Percentiles rank a stretch among this genome's conserved stretches.
phyloP scores from a whole-genome alignment of 306 rosid genomes.

The Lathyrus sativus region DNA sequence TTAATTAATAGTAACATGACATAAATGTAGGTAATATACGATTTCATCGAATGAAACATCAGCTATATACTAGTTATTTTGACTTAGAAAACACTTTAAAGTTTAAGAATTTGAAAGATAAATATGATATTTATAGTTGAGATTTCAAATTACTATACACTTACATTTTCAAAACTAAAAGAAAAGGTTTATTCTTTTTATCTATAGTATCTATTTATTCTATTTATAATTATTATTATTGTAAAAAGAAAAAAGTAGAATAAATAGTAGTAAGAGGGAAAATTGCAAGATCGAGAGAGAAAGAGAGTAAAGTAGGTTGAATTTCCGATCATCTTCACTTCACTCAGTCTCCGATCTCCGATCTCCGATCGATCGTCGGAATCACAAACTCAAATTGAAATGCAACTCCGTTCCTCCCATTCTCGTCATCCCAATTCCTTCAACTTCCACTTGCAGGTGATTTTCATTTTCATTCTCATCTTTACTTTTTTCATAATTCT shows the following conservation, averaged over 20 bases:
- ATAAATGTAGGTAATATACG: too few relatives aligned
- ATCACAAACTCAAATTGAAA: slow-evolving; percentile 25
- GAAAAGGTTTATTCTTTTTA: too few relatives aligned
- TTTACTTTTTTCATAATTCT: not conserved
- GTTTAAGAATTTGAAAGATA: too few relatives aligned
- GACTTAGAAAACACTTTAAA: too few relatives aligned
- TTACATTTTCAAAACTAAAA: too few relatives aligned
- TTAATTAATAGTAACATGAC: too few relatives aligned
- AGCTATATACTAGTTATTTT: too few relatives aligned
- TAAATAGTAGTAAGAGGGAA: not conserved
- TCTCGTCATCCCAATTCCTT: slow-evolving; percentile 40
- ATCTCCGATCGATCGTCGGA: slow-evolving; percentile 27
- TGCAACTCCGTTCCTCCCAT: slow-evolving; percentile 48
- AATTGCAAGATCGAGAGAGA: not conserved
- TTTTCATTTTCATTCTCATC: not conserved
- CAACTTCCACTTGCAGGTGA: not conserved
- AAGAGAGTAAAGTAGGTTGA: slow-evolving; percentile 5
- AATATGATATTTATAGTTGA: too few relatives aligned
- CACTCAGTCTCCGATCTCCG: not conserved
- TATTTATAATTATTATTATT: too few relatives aligned
- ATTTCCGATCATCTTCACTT: not conserved
- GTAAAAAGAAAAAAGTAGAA: not conserved
- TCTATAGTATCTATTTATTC: too few relatives aligned
- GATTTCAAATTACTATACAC: too few relatives aligned
- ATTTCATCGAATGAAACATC: too few relatives aligned